Percentiles rank a stretch among this genome's conserved stretches.
Conservation (phyloP, 1,139 yeast genomes). For the Candida albicans region DNA sequence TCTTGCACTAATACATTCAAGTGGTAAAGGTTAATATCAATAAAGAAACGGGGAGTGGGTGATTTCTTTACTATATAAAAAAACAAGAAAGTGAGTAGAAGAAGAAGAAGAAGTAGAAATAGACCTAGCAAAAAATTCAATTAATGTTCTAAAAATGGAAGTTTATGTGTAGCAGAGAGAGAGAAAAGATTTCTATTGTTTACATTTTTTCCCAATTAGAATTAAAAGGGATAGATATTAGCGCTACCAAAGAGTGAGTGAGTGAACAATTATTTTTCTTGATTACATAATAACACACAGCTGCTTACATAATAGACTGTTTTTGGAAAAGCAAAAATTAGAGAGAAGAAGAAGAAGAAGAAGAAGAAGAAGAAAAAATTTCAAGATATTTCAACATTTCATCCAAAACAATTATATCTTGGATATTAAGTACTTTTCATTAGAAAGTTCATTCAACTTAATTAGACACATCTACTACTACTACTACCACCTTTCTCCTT, state of each 20-base stretch:
- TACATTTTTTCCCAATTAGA: background rate
- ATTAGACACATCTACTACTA: background rate
- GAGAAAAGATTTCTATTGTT: background rate
- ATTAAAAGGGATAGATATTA: too few species aligned
- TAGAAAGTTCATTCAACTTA: too few species aligned
- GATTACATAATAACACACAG: background rate
- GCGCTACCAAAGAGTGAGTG: too few species aligned
- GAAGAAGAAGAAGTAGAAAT: background rate
- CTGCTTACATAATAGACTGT: background rate
- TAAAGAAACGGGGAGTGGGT: too few species aligned
- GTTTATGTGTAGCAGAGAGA: background rate
- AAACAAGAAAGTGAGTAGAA: background rate
- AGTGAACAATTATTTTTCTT: too few species aligned
- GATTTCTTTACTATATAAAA: too few species aligned
- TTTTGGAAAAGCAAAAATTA: too few species aligned
- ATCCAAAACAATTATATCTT: background rate
- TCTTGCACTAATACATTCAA: background rate
- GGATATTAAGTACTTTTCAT: too few species aligned
- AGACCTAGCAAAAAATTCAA: background rate
- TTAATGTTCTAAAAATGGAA: conserved; percentile 6
- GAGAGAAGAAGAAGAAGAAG: background rate
- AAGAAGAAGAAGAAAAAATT: conserved; percentile 1
- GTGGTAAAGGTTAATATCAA: too few species aligned
- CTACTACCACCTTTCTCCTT: background rate
- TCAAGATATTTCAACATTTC: conserved; percentile 3